A percentile compares a stretch with the other conserved stretches of the same genome.
Evolutionary conservation across 805 yeast species (phyloP).

Genomic region (Wickerhamiella sergipiensis): DNA sequence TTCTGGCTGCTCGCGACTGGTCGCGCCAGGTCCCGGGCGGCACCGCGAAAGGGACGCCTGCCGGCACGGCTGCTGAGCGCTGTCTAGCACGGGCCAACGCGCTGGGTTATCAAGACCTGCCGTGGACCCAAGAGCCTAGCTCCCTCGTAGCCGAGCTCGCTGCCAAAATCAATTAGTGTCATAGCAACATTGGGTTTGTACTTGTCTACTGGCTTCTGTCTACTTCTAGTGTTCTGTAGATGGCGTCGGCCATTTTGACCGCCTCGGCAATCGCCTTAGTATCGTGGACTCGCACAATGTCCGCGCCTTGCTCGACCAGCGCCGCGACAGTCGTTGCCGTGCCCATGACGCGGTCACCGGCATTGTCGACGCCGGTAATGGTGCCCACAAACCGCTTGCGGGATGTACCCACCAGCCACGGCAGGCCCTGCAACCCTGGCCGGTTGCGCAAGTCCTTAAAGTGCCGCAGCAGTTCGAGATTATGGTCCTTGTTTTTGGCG

Average conservation of each 20-base stretch:
- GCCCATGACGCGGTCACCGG: constrained; percentile 56
- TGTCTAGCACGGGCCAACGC: not conserved
- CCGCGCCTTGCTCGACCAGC: constrained; percentile 57
- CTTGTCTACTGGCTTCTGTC: not conserved
- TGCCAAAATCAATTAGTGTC: not conserved
- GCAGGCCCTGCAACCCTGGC: constrained; percentile 31
- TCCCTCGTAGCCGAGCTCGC: not conserved
- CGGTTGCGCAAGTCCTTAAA: constrained; percentile 16
- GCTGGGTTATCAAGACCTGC: not conserved
- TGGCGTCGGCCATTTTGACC: constrained; percentile 56
- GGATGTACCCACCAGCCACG: constrained; percentile 75
- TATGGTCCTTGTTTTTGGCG: constrained; percentile 70
- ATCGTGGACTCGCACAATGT: constrained; percentile 83
- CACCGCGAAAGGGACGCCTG: not conserved
- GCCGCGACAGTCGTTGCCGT: constrained; percentile 67
- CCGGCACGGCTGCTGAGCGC: not conserved
- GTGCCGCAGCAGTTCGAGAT: constrained; percentile 44
- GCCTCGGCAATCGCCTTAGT: constrained; percentile 45
- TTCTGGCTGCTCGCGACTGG: constrained; percentile 52
- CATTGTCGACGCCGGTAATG: constrained; percentile 41
- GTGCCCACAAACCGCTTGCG: constrained; percentile 78
- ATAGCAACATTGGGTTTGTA: no score
- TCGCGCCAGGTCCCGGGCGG: not conserved
- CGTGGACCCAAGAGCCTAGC: not conserved
- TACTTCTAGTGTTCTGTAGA: no score